Conservation (phyloP, 129 eudicot genomes). For the Flaveria sonorensis region DNA sequence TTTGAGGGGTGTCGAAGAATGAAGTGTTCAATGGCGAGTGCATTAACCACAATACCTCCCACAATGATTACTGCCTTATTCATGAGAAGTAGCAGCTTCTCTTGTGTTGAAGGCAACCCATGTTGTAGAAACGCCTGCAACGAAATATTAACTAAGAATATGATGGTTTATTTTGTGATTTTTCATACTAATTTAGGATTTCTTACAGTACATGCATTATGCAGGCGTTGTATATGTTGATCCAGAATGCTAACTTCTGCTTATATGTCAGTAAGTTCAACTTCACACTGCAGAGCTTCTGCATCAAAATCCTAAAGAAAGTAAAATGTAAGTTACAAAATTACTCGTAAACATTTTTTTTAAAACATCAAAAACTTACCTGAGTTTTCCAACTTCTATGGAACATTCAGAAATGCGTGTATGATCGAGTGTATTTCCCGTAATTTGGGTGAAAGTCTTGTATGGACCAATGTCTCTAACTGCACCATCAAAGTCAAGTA, state of each 20-base stretch:
- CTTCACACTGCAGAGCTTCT: constrained; percentile 65
- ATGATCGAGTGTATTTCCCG: constrained; percentile 54
- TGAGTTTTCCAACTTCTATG: constrained; percentile 58
- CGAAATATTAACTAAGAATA: neutral
- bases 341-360: neutral
- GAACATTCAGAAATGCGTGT: constrained; percentile 61
- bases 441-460: constrained; percentile 74
- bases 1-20: constrained; percentile 77
- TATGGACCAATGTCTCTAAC: constrained; percentile 69
- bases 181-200: constrained; percentile 27
- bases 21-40: constrained; percentile 83
- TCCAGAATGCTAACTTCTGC: constrained; percentile 98
- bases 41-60: constrained; percentile 83
- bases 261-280: constrained; percentile 66
- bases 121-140: constrained; percentile 84
- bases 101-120: constrained; percentile 90
- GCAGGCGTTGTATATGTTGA: constrained; percentile 86
- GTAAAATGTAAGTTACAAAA: constrained; percentile 5
- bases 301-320: constrained; percentile 61
- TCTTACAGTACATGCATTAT: constrained; percentile 95
- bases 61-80: constrained; percentile 89
- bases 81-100: constrained; percentile 60
- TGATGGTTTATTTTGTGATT: neutral
- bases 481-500: constrained; percentile 49
- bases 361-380: constrained; percentile 43